phyloP scores from a whole-genome alignment of 2,329 filamentous ascomycete species.

The Lasiodiplodia gonubiensis region DNA sequence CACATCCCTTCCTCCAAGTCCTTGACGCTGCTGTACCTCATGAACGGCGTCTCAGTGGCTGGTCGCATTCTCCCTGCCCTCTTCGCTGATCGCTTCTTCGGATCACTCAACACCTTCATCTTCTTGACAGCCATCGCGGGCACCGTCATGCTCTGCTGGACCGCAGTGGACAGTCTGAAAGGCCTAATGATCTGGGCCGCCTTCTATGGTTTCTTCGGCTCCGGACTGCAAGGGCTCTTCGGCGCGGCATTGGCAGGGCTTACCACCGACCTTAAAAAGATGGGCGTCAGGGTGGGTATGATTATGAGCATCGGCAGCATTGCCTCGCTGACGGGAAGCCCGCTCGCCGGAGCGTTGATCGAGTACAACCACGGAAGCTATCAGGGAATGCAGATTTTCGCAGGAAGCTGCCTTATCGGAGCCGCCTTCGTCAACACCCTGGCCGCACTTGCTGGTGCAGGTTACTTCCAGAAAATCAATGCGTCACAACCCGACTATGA shows the following conservation, averaged over 20 bases:
- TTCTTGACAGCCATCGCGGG: conserved; percentile 46
- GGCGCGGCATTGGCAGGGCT: conserved; percentile 50
- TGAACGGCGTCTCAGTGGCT: conserved; percentile 61
- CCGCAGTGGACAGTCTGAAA: conserved; percentile 50
- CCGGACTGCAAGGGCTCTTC: conserved; percentile 54
- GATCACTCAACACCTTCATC: conserved; percentile 51
- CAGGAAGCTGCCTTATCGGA: conserved; percentile 1
- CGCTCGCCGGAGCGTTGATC: conserved; percentile 55
- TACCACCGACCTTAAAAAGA: conserved; percentile 55
- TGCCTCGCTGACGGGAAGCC: conserved; percentile 53
- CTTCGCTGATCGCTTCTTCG: conserved; percentile 49
- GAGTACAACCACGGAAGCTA: conserved; percentile 49
- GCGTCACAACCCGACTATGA: background rate
- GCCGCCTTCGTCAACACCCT: conserved; percentile 16
- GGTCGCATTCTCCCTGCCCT: conserved; percentile 57
- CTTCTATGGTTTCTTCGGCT: conserved; percentile 53
- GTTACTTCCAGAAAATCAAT: background rate
- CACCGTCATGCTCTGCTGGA: conserved; percentile 53
- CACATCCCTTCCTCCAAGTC: conserved; percentile 57
- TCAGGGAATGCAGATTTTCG: conserved; percentile 46
- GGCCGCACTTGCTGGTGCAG: background rate
- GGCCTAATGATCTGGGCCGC: conserved; percentile 36
- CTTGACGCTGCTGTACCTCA: conserved; percentile 62
- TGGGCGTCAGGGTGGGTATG: conserved; percentile 56
- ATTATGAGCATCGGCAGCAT: conserved; percentile 54